Conservation (phyloP, 805 yeast species). For the Ogataea haglerorum region DNA sequence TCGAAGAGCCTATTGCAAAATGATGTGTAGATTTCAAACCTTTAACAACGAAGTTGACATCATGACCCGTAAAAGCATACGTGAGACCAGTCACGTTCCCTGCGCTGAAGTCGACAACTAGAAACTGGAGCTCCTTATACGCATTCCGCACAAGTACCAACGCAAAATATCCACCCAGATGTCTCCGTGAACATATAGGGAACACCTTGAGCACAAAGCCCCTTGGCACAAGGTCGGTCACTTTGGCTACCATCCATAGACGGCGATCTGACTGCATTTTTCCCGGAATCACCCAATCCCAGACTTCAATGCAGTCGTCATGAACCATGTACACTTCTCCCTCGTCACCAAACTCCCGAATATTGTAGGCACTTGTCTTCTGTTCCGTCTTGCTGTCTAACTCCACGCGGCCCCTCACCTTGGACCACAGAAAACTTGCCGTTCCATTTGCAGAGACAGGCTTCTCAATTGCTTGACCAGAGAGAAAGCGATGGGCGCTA, state of each 20-base stretch:
- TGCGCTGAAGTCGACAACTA: conserved; percentile 6
- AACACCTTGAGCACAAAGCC: conserved; percentile 14
- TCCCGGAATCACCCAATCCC: conserved; percentile 35
- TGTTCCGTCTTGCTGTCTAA: conserved; percentile 4
- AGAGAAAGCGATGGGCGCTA: background rate
- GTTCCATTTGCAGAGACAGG: background rate
- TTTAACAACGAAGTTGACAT: conserved; percentile 10
- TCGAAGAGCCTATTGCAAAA: conserved; percentile 18
- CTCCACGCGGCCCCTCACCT: conserved; percentile 3
- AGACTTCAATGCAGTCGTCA: conserved; percentile 32
- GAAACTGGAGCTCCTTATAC: conserved; percentile 18
- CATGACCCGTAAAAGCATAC: conserved; percentile 3
- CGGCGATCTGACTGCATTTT: conserved; percentile 22
- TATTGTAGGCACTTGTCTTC: background rate
- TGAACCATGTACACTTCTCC: conserved; percentile 37
- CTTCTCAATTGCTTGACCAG: background rate
- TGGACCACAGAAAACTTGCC: conserved; percentile 3
- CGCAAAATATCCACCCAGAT: conserved; percentile 22
- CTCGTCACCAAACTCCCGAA: conserved; percentile 34
- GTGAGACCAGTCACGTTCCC: conserved; percentile 1
- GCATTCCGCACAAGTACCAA: conserved; percentile 15
- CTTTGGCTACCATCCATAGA: conserved; percentile 28
- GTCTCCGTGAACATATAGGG: conserved; percentile 27
- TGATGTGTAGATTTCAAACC: conserved; percentile 12
- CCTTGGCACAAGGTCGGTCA: conserved; percentile 11